Evolutionary conservation across 2,329 filamentous ascomycete species (phyloP).

Genomic region (Intubia oerlemansii): DNA sequence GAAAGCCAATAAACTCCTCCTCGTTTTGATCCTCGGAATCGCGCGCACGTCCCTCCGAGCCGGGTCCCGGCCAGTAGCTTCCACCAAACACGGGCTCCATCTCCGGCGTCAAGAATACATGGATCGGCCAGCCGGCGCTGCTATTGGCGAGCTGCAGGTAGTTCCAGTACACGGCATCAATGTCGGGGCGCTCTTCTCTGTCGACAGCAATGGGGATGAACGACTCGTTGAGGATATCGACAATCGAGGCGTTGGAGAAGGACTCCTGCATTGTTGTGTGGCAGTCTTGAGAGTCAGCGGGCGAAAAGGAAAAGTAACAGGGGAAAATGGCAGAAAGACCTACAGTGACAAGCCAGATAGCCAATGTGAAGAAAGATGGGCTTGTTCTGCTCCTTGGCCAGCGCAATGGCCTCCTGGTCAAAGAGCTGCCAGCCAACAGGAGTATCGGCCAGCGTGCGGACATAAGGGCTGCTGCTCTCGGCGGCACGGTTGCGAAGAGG

Average conservation of each 20-base stretch:
- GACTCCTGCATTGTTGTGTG: conserved; percentile 88
- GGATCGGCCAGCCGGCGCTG: conserved; percentile 81
- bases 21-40: conserved; percentile 29
- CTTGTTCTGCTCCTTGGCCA: conserved; percentile 65
- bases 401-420: conserved; percentile 51
- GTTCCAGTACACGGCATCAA: conserved; percentile 96
- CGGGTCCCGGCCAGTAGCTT: conserved; percentile 83
- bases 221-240: conserved; percentile 58
- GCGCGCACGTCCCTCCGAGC: conserved; percentile 23
- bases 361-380: conserved; percentile 88
- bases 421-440: conserved; percentile 84
- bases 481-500: conserved; percentile 18
- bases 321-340: too few relatives aligned
- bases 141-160: conserved; percentile 88
- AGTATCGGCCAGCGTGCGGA: conserved; percentile 57
- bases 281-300: conserved; percentile 30
- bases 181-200: conserved; percentile 78
- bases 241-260: conserved; percentile 66
- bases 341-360: conserved; percentile 89
- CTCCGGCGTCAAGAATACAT: conserved; percentile 88
- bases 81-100: conserved; percentile 89
- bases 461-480: conserved; percentile 28
- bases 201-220: conserved; percentile 91
- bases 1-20: conserved; percentile 48
- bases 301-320: conserved; percentile 17